These are phyloP conservation scores for Onygenales sp. DNA, from an alignment of 2,329 filamentous ascomycete genomes.

Conservation along the genomic window DNA sequence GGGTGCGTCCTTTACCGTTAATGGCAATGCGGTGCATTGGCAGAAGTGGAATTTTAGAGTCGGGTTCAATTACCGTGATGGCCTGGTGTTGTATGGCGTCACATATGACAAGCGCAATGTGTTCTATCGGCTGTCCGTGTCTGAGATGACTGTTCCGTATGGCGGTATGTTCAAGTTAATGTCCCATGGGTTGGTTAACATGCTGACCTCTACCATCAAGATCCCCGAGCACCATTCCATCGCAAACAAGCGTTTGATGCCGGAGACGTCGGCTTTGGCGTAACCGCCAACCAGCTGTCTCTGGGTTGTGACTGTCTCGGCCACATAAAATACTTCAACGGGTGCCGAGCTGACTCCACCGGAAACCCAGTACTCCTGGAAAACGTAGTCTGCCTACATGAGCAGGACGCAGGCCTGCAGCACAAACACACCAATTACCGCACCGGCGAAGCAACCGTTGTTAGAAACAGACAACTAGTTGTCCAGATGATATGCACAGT, in stretches of 20 bases:
- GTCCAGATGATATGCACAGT: constrained; percentile 63
- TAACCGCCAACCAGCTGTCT: constrained; percentile 60
- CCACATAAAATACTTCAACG: constrained; percentile 58
- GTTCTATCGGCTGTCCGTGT: constrained; percentile 57
- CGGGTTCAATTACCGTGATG: constrained; percentile 55
- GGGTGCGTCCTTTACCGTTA: constrained; percentile 52
- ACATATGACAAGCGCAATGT: constrained; percentile 53
- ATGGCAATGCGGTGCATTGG: constrained; percentile 51
- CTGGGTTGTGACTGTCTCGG: constrained; percentile 63
- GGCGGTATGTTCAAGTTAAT: constrained; percentile 23
- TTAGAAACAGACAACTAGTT: constrained; percentile 56
- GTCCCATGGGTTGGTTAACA: constrained; percentile 5
- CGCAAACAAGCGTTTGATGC: constrained; percentile 63
- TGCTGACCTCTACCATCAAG: constrained; percentile 45
- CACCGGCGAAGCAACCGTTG: constrained; percentile 53
- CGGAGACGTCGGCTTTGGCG: constrained; percentile 56
- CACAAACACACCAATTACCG: constrained; percentile 67
- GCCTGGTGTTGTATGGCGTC: constrained; percentile 59
- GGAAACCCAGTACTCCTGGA: constrained; percentile 50
- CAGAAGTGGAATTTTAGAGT: constrained; percentile 57
- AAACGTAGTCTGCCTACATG: constrained; percentile 62
- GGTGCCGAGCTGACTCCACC: constrained; percentile 49
- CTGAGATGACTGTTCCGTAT: constrained; percentile 53
- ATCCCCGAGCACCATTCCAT: constrained; percentile 58
- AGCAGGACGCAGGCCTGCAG: constrained; percentile 59